Evolutionary conservation across 371 early-diverging fungal species (phyloP).

Genomic region (Actinomucor elegans): DNA sequence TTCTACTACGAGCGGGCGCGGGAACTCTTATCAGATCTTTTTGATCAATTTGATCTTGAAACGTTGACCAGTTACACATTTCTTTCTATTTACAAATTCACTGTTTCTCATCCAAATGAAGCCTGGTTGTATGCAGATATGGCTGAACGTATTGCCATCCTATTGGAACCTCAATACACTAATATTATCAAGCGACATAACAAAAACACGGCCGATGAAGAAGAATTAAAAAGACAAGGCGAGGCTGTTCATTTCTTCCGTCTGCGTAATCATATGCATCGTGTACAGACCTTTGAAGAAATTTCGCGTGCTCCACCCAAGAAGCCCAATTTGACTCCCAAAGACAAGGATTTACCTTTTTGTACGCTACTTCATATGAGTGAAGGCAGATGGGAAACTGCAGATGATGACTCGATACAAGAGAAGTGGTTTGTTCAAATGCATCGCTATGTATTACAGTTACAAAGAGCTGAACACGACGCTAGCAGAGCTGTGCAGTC

Average conservation of each 20-base stretch:
- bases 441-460: conserved; percentile 13
- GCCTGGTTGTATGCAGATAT: conserved; percentile 22
- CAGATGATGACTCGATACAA: conserved; percentile 15
- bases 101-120: conserved; percentile 16
- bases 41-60: conserved; percentile 39
- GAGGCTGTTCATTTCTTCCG: conserved; percentile 19
- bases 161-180: conserved; percentile 15
- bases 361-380: conserved; percentile 15
- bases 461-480: conserved; percentile 15
- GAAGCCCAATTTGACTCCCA: neutral
- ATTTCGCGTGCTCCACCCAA: conserved; percentile 6
- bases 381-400: conserved; percentile 18
- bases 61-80: conserved; percentile 28
- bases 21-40: conserved; percentile 27
- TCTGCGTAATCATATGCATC: conserved; percentile 19
- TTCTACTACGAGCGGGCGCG: conserved; percentile 38
- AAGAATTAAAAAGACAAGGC: neutral
- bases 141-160: conserved; percentile 28
- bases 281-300: conserved; percentile 15
- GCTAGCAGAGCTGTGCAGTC: conserved; percentile 17
- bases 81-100: conserved; percentile 30
- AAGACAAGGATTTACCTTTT: conserved; percentile 14
- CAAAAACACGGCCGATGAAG: neutral
- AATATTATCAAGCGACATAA: neutral
- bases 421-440: conserved; percentile 19